These are phyloP conservation scores for Aquilaria malaccensis DNA, from an alignment of 345 rosid genomes.

Conservation along the genomic window DNA sequence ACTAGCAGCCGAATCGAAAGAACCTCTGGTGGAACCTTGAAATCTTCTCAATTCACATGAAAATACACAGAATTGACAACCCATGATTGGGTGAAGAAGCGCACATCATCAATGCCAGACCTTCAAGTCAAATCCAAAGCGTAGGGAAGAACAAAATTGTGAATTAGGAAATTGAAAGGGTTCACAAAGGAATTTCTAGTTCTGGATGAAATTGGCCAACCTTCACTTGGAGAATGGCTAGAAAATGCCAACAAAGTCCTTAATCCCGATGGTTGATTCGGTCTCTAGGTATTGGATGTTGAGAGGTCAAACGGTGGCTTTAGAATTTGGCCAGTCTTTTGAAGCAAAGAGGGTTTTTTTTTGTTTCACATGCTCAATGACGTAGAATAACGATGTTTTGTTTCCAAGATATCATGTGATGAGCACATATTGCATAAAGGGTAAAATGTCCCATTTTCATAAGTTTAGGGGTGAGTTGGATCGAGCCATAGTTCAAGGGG, in stretches of 20 bases:
- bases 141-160: slow-evolving; percentile 39
- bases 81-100: slow-evolving; percentile 34
- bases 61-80: slow-evolving; percentile 28
- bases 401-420: too few relatives aligned
- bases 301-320: too few relatives aligned
- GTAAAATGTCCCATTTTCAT: too few relatives aligned
- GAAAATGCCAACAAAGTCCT: slow-evolving; percentile 20
- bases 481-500: too few relatives aligned
- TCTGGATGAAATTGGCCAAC: slow-evolving; percentile 22
- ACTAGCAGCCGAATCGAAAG: not conserved
- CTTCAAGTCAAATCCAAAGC: slow-evolving; percentile 27
- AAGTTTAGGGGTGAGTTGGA: too few relatives aligned
- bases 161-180: slow-evolving; percentile 19
- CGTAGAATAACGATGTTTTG: too few relatives aligned
- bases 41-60: slow-evolving; percentile 18
- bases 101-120: slow-evolving; percentile 24
- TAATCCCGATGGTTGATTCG: slow-evolving; percentile 12
- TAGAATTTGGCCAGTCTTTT: too few relatives aligned
- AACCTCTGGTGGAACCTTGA: slow-evolving; percentile 7
- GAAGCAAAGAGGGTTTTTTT: too few relatives aligned
- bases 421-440: too few relatives aligned
- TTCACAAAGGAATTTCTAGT: slow-evolving; percentile 4
- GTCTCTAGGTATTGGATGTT: slow-evolving; percentile 25
- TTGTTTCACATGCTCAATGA: too few relatives aligned
- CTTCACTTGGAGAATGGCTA: slow-evolving; percentile 12